phyloP scores from a whole-genome alignment of 164 flowering plant genomes.

The Litsea cubeba region DNA sequence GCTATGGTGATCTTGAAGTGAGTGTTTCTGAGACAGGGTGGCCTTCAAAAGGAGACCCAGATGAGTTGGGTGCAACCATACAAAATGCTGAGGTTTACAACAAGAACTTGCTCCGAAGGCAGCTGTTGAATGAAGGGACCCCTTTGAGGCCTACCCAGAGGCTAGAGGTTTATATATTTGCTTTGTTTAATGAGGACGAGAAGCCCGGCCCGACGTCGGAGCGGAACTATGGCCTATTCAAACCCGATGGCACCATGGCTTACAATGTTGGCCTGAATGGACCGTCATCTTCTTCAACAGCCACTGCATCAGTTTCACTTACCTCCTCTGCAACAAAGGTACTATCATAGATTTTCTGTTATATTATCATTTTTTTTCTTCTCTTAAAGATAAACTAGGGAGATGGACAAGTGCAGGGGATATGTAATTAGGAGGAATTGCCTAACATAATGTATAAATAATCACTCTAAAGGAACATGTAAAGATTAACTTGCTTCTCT shows the following conservation, averaged over 20 bases:
- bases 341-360: conserved; percentile 9
- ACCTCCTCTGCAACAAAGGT: conserved; percentile 63
- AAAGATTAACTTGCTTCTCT: neutral
- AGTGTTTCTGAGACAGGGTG: conserved; percentile 91
- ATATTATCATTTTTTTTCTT: neutral
- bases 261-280: conserved; percentile 70
- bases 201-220: conserved; percentile 93
- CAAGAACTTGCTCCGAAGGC: conserved; percentile 68
- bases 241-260: conserved; percentile 84
- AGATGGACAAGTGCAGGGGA: neutral
- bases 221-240: conserved; percentile 82
- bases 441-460: conserved; percentile 1
- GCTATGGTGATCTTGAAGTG: conserved; percentile 63
- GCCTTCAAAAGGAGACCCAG: conserved; percentile 86
- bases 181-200: conserved; percentile 82
- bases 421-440: neutral
- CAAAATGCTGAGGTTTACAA: conserved; percentile 69
- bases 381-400: neutral
- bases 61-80: conserved; percentile 70
- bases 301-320: conserved; percentile 41
- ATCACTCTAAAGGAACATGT: neutral
- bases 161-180: conserved; percentile 74
- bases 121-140: conserved; percentile 63
- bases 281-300: conserved; percentile 26
- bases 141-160: conserved; percentile 69